A percentile compares a stretch with the other conserved stretches of the same genome.
Evolutionary conservation across 805 yeast species (phyloP).

Genomic region (Scheffersomyces lignosus): DNA sequence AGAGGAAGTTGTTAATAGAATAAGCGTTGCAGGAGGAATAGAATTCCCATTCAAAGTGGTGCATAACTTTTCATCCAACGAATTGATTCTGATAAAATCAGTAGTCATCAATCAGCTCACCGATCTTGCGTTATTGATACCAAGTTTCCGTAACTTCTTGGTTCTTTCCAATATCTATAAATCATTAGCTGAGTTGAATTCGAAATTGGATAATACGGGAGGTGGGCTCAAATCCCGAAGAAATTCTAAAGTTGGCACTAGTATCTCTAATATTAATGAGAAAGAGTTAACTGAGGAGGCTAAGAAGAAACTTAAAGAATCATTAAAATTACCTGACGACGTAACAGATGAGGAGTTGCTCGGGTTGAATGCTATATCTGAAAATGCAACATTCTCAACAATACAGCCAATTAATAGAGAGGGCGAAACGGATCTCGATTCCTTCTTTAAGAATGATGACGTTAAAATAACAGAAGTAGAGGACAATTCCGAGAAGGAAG

Average conservation of each 20-base stretch:
- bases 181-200: not conserved
- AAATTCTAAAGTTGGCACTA: not conserved
- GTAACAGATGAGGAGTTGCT: conserved; percentile 41
- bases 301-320: conserved; percentile 31
- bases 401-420: conserved; percentile 14
- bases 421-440: conserved; percentile 20
- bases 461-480: conserved; percentile 7
- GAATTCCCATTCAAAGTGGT: conserved; percentile 7
- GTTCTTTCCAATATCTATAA: conserved; percentile 23
- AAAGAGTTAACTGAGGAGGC: conserved; percentile 19
- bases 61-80: conserved; percentile 13
- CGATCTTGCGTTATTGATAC: conserved; percentile 25
- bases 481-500: conserved; percentile 1
- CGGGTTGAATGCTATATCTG: conserved; percentile 31
- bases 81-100: conserved; percentile 21
- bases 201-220: not conserved
- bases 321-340: conserved; percentile 35
- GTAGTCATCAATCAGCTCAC: conserved; percentile 22
- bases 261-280: not conserved
- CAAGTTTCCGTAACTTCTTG: conserved; percentile 31
- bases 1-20: conserved; percentile 1
- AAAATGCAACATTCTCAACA: conserved; percentile 18
- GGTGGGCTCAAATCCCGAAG: not conserved
- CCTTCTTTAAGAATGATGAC: conserved; percentile 23
- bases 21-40: conserved; percentile 2